Evolutionary conservation across 495 filamentous ascomycete species (phyloP).

Genomic region (Amorphotheca resinae): DNA sequence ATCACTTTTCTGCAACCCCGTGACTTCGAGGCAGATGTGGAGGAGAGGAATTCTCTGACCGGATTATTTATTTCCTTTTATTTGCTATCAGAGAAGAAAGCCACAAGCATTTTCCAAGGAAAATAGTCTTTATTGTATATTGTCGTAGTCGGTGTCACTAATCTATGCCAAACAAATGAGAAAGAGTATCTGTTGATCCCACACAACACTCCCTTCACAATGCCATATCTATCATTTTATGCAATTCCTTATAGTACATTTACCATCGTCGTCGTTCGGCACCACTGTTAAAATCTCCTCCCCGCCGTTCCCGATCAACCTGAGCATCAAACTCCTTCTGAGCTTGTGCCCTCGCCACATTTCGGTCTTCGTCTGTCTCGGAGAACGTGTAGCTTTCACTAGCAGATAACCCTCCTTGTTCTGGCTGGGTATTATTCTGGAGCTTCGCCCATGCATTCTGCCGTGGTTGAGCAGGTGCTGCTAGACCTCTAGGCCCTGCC

Average conservation of each 20-base stretch:
- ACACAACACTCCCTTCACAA: neutral
- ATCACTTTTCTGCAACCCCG: neutral
- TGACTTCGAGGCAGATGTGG: no score
- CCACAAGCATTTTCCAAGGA: no score
- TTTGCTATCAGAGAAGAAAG: no score
- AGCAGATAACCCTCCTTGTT: neutral
- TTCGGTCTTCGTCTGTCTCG: constrained; percentile 9
- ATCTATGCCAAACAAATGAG: no score
- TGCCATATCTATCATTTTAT: no score
- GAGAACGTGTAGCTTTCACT: constrained; percentile 29
- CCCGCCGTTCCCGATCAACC: constrained; percentile 34
- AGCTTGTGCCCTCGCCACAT: constrained; percentile 32
- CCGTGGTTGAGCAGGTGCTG: neutral
- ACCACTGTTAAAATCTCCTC: constrained; percentile 18
- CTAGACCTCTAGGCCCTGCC: neutral
- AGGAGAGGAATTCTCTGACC: no score
- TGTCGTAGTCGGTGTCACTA: no score
- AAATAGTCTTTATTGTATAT: no score
- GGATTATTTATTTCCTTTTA: no score
- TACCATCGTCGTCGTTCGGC: constrained; percentile 16
- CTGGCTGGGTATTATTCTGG: constrained; percentile 1
- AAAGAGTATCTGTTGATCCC: no score
- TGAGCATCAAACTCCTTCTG: constrained; percentile 40
- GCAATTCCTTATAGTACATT: no score
- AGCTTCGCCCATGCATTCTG: constrained; percentile 5